Base-by-base conservation (phyloP, 2,329 filamentous ascomycete species). In the Colletotrichum sp. region DNA sequence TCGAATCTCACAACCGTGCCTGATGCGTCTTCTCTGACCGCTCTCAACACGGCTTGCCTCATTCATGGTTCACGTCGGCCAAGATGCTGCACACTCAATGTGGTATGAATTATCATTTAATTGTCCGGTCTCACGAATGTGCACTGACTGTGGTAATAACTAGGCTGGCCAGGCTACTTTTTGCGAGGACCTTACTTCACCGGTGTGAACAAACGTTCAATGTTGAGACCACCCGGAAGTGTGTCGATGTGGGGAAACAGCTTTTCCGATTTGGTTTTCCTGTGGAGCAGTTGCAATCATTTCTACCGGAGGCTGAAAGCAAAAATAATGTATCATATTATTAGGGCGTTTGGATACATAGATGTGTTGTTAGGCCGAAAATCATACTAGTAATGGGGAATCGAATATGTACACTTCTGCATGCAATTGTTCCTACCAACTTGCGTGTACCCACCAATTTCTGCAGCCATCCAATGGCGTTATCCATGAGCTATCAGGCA, bases 41-140 rank as follows among this genome's bases (percentile, higher is more conserved):
- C 30, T 12, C 61, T 66, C 10, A 30, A 71, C 9, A 39, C 52
- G 13, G 30, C 61, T 6, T 75, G 68, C 10, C 9, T 66, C 18
- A 22, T 43, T 16, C 43, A 32, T 9, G 69, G 56, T 3, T 13
- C 16, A 13, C 39, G 30, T 3, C 48, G 65, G 13, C 30, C 62
- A 3, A 67, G 43, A 34, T 75, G 69, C 9, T 72, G 73, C 27
- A n/a, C 56, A 7, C 15, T 75, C 9, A 65, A 39, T 15, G 16
- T 32, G 18, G 73, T 75, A 56, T 56, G 73, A n/a, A 6, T 16
- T 16, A 13, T 25, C 3, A 28, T 7, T 15, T 0, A 2, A 18
- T 8, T 8, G 2, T 22, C 39, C 13, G 13, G 28, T 12, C 6
- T 15, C 6, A 8, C 3, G 12, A 56, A 25, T 8, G 4, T 18